phyloP scores from a whole-genome alignment of 441 rosid species.

The Populus trichocarpa region DNA sequence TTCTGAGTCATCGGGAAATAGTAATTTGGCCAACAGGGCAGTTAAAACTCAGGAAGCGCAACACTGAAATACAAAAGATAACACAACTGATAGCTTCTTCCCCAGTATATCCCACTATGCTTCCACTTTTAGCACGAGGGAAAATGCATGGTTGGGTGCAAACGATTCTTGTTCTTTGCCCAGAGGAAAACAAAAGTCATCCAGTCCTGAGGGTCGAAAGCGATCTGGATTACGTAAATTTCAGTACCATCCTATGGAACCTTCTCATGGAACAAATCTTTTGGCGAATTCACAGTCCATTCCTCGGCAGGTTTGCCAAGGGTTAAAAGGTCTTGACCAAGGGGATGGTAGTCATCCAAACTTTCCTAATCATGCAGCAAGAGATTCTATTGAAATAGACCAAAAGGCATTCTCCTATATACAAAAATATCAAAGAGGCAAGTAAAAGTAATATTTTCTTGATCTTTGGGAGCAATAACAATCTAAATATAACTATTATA shows the following conservation, averaged over 20 bases:
- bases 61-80: conserved; percentile 35
- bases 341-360: too few relatives aligned
- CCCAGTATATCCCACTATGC: conserved; percentile 30
- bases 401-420: too few relatives aligned
- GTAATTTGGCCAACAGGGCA: conserved; percentile 29
- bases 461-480: too few relatives aligned
- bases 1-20: conserved; percentile 45
- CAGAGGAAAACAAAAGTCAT: conserved; percentile 47
- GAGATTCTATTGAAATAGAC: too few relatives aligned
- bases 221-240: conserved; percentile 57
- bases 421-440: too few relatives aligned
- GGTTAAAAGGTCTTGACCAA: conserved; percentile 31
- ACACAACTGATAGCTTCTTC: conserved; percentile 31
- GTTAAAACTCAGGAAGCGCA: conserved; percentile 27
- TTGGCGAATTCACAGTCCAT: conserved; percentile 32
- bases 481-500: too few relatives aligned
- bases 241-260: conserved; percentile 71
- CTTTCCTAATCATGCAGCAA: too few relatives aligned
- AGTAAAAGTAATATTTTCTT: too few relatives aligned
- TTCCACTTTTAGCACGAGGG: conserved; percentile 31
- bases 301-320: conserved; percentile 38
- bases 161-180: conserved; percentile 36
- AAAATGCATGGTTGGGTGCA: conserved; percentile 42
- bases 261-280: conserved; percentile 36
- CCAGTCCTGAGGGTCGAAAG: conserved; percentile 37